Evolutionary conservation across 495 filamentous ascomycete species (phyloP), one percentile per base, ranked within the genome.

Genomic region (Aspergillus cristatus): DNA sequence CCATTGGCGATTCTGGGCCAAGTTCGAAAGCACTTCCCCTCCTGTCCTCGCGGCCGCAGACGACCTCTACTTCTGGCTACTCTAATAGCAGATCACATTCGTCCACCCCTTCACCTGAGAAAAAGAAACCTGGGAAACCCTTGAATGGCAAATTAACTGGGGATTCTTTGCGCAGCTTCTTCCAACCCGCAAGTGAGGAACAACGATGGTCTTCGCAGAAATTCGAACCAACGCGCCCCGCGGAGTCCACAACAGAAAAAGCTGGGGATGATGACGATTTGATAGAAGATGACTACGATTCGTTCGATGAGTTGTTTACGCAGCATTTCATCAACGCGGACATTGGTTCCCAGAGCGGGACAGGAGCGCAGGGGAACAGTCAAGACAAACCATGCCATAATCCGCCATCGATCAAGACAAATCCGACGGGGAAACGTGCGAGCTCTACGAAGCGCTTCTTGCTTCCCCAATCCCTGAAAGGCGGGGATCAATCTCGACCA

Each of bases 251-350:
- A 12, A 18, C 39, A 14, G 50, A 57, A 22, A 35, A 43, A 14
- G 33, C 37, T 25, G 56, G 61, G 28, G 54, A 58, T 26, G 46
- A 51, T 15, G 66, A 65, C 14, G 70, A 72, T 40, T 28, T 58
- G 5, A 71, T 75, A 40, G 71, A 73, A 30, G 71, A 75, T 43
- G 63, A 64, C 41, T 68, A 68, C 39, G 62, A 67, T 38, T 73
- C 65, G 7, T 68, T 65, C 32, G 65, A 71, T 41, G 65, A 67
- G 34, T 59, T 66, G 14, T 61, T 63, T 25, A 50, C 50, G 4
- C 46, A 47, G 6, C 49, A 62, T 28, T 38, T 48, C 11, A 28
- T 32, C 2, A 34, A 44, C 34, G 41, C 40, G 7, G 18, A 39
- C n/a, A 38, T 14, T 17, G 28, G 37, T 2, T 31, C 32, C 14